phyloP scores from a whole-genome alignment of 2,329 filamentous ascomycete species.

The Alternaria incomplexa region DNA sequence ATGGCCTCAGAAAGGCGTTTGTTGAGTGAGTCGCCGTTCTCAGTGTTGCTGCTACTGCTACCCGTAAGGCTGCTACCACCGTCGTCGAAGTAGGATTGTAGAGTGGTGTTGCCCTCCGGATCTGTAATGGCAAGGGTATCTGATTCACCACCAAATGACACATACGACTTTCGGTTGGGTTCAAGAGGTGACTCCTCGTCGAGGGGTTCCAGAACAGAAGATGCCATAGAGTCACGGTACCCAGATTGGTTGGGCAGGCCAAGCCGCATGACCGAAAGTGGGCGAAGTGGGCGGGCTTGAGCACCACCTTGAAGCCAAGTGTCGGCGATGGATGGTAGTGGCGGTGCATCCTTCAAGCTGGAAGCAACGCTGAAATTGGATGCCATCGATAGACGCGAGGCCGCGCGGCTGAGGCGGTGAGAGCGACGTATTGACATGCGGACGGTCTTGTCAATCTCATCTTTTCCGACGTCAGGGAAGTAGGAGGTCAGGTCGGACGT shows the following conservation, averaged over 20 bases:
- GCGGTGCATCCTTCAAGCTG: constrained; percentile 89
- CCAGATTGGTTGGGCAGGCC: constrained; percentile 63
- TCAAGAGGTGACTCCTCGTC: constrained; percentile 89
- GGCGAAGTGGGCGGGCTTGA: constrained; percentile 58
- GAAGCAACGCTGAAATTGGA: constrained; percentile 94
- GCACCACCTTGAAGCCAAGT: constrained; percentile 74
- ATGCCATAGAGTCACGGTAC: constrained; percentile 87
- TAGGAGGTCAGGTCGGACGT: constrained; percentile 95
- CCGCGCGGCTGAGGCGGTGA: constrained; percentile 87
- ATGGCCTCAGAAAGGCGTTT: constrained; percentile 84
- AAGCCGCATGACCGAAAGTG: constrained; percentile 66
- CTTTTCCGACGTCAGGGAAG: constrained; percentile 92
- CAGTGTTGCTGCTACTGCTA: constrained; percentile 65
- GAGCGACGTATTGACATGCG: constrained; percentile 91
- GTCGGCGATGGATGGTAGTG: constrained; percentile 94
- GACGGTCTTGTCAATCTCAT: constrained; percentile 95
- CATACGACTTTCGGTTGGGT: constrained; percentile 91
- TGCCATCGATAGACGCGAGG: constrained; percentile 89
- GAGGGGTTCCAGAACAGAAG: constrained; percentile 84
- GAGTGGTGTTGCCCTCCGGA: constrained; percentile 70
- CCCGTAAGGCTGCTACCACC: constrained; percentile 74
- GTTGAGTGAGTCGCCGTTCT: constrained; percentile 73
- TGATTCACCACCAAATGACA: constrained; percentile 77
- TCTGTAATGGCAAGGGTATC: constrained; percentile 79
- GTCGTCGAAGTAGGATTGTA: constrained; percentile 86